Base-by-base conservation (phyloP, 2,329 filamentous ascomycete species). In the Epichloe scottii region DNA sequence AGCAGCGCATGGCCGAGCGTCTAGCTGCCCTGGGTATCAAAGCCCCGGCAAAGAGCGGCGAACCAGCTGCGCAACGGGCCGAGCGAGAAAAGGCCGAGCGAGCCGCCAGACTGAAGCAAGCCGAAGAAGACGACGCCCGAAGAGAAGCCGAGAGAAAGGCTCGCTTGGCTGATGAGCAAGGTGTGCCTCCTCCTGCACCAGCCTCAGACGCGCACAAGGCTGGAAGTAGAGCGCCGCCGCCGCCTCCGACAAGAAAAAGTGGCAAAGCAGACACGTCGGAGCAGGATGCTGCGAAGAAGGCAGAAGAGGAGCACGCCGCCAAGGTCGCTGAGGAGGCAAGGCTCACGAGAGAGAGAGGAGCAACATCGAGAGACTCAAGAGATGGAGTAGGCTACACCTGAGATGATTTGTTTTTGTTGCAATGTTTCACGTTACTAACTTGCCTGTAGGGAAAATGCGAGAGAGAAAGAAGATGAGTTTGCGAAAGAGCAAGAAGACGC, bases 1-100 rank as follows among this genome's bases (percentile, higher is more conserved):
- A 97, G 66, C 88, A 91, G 64, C 87, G 91, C 53, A 97, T 98
- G 85, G 91, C 93, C 37, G 93, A 97, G 67, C 84, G 93, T 54
- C 79, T 98, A 61, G 93, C 93, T 54, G 91, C 91, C 45, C 79
- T 97, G 54, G 93, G 93, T 37, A 85, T 98, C 63, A 95, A 89
- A 66, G 82, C 89, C 33, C 85, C 87, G 5, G 75, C 76, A 17
- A 94, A 94, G 63, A 71, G 84, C 39, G 84, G 85, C 3, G 93
- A 98, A 70, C 87, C 82, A 33, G 72, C 89, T 35, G 79, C 85
- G 51, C 90, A 98, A 68, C 81, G 89, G 54, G 80, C 86, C 53
- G 93, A 97, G 63, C 86, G 93, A 30, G 93, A 98, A 68, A 84
- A 81, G 63, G 82, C 80, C 53, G 93, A 98, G 64, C 80, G 89